phyloP scores from a whole-genome alignment of 129 eudicot species.

The Artemisia annua region DNA sequence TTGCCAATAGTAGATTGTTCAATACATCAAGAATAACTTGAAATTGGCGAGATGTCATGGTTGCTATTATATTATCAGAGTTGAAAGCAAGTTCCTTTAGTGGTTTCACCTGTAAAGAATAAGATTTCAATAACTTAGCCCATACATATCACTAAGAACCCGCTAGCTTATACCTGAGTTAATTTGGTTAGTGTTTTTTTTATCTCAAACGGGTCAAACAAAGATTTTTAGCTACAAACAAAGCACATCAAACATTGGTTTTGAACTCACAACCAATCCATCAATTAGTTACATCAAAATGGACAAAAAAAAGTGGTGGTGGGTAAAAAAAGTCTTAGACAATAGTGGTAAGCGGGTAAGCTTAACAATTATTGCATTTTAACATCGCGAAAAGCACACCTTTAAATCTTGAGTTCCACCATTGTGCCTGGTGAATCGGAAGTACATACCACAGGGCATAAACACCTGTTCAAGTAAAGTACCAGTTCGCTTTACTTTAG shows the following conservation, averaged over 20 bases:
- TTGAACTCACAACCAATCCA: no score
- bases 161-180: no score
- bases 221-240: no score
- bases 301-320: no score
- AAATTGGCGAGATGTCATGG: conserved; percentile 94
- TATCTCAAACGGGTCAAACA: no score
- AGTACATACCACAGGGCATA: conserved; percentile 95
- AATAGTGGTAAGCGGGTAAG: not conserved
- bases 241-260: no score
- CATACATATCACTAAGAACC: not conserved
- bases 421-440: conserved; percentile 80
- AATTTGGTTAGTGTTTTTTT: no score
- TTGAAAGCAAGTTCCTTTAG: conserved; percentile 88
- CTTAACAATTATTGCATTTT: not conserved
- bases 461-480: conserved; percentile 94
- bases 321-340: no score
- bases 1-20: conserved; percentile 78
- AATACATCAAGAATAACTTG: conserved; percentile 90
- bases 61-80: conserved; percentile 75
- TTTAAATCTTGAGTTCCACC: conserved; percentile 81
- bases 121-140: conserved; percentile 14
- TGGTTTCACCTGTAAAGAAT: conserved; percentile 76
- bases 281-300: no score
- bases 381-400: conserved; percentile 39
- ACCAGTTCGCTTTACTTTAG: conserved; percentile 93